A percentile compares a stretch with the other conserved stretches of the same genome.
These are phyloP conservation scores for Chlorophyllum brunneum DNA, from an alignment of 768 basidiomycete species.

Conservation along the genomic window DNA sequence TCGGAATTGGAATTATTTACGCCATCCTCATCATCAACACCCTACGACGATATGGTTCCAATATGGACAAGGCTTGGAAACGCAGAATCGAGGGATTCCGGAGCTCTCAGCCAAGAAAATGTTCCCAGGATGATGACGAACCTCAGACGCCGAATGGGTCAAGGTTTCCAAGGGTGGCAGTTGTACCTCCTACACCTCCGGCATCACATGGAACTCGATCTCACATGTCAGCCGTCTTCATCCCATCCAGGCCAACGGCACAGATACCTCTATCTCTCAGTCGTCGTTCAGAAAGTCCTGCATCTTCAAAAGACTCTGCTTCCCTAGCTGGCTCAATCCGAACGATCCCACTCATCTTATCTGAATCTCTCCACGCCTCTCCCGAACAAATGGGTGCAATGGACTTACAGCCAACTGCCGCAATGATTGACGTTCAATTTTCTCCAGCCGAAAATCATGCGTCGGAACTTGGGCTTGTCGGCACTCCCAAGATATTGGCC, in stretches of 20 bases:
- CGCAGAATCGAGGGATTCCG: conserved; percentile 17
- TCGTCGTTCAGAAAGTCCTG: too few species aligned
- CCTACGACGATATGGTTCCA: conserved; percentile 44
- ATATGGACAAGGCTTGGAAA: conserved; percentile 27
- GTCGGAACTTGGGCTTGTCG: too few species aligned
- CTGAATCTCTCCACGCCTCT: too few species aligned
- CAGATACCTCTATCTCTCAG: too few species aligned
- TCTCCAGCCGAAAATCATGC: too few species aligned
- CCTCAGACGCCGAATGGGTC: neutral
- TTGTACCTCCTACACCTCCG: neutral
- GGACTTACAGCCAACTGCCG: too few species aligned
- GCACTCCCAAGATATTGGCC: too few species aligned
- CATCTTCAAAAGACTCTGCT: too few species aligned
- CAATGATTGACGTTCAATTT: too few species aligned
- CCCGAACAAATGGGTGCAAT: too few species aligned
- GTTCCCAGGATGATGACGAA: neutral
- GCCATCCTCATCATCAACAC: conserved; percentile 48
- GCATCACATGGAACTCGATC: neutral
- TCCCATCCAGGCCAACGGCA: neutral
- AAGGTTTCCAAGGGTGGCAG: neutral
- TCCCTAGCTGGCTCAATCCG: too few species aligned
- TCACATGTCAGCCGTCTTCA: neutral
- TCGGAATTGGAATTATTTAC: conserved; percentile 50
- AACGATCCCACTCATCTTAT: too few species aligned
- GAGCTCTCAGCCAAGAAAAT: neutral